Base-by-base conservation (phyloP, 768 basidiomycete genomes). In the Leccinum variicolor region DNA sequence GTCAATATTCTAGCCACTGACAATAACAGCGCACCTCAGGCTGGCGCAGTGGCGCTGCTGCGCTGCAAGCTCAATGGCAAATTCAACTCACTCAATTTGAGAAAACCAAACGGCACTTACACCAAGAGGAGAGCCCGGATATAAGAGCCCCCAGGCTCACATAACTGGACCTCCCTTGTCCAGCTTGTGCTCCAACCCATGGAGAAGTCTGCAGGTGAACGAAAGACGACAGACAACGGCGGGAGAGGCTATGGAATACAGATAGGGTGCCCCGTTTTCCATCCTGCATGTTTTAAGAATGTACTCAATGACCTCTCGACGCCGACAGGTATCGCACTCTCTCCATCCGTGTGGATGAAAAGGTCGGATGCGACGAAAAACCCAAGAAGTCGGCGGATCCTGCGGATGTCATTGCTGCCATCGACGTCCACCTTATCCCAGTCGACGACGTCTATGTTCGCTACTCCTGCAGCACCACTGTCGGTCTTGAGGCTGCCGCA, bases 401-500 rank as follows among this genome's bases (percentile, higher is more conserved):
- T 6, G 73, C 74, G 4, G 65, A 74, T 57, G 73, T 72, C 54
- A 74, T 81, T 64, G 67, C 75, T 25, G 62, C 74, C 19, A 77
- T 84, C 56, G 81, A 84, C 53, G 79, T 78, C 55, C 83, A 84
- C 60, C 69, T 70, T 36, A 62, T 83, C 15, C 25, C 73, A 0
- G 50, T 69, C 0, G 75, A 81, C 15, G 75, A 81, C 0, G 74
- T 80, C 29, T 76, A 73, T 52, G 70, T 73, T 31, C 75, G 80
- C 26, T 75, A 81, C 48, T 78, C 75, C 3, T 77, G 73, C 34
- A 77, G 74, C 31, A 74, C 76, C 6, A 65, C 69, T 6, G 64
- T 74, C 33, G 83, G 83, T 14, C 77, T 84, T n/a, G 83, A 84
- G 58, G 23, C 61, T 1, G 73, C 70, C 21, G 78, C 80, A 10